phyloP scores from a whole-genome alignment of 2,329 filamentous ascomycete species.

The Daldinia sp. region DNA sequence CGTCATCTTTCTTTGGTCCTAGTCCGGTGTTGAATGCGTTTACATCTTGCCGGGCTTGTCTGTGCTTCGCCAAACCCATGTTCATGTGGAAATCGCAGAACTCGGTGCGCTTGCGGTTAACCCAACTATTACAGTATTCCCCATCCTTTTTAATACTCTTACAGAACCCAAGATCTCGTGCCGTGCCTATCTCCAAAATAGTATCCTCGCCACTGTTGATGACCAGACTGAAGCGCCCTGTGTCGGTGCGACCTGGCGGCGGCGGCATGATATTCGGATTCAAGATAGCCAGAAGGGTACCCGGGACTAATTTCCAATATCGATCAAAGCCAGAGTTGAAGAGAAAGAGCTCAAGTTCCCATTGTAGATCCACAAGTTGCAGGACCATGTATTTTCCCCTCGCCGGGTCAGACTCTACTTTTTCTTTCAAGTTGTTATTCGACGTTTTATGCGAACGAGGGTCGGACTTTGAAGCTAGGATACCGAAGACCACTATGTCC shows the following conservation, averaged over 20 bases:
- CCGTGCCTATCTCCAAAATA: conserved; percentile 86
- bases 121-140: conserved; percentile 81
- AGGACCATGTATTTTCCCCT: conserved; percentile 93
- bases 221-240: conserved; percentile 85
- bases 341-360: conserved; percentile 90
- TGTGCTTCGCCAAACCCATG: conserved; percentile 77
- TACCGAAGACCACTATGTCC: conserved; percentile 89
- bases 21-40: conserved; percentile 60
- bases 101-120: conserved; percentile 88
- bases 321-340: conserved; percentile 91
- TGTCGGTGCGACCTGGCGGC: conserved; percentile 77
- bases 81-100: conserved; percentile 95
- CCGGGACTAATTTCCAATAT: conserved; percentile 93
- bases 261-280: conserved; percentile 94
- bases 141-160: conserved; percentile 88
- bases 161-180: conserved; percentile 90
- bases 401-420: conserved; percentile 66
- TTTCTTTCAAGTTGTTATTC: conserved; percentile 59
- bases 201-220: conserved; percentile 89
- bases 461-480: conserved; percentile 89
- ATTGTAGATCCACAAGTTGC: conserved; percentile 87
- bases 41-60: conserved; percentile 52
- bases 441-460: conserved; percentile 71
- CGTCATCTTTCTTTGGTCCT: conserved; percentile 52
- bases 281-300: conserved; percentile 91